Evolutionary conservation across 2,329 filamentous ascomycete species (phyloP), one percentile per base, ranked within the genome.

Genomic region (Amesomyces nigricolor): DNA sequence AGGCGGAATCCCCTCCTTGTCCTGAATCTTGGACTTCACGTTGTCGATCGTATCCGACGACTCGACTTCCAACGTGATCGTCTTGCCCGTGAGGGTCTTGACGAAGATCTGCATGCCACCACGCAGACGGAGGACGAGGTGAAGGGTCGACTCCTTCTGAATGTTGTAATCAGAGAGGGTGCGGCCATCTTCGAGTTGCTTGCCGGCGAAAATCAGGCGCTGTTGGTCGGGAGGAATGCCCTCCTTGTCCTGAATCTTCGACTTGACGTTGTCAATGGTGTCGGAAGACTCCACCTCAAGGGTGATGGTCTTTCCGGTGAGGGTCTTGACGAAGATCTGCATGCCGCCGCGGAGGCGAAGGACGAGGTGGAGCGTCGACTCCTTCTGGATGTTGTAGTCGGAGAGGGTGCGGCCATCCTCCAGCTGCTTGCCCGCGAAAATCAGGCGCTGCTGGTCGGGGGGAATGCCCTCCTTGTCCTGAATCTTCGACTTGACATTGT

Each of bases 221-320:
- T 96, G 91, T 75, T 97, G 91, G 70, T 96, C 91, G 10, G 91
- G 91, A 46, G 91, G 92, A 54, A 96, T 96, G 26, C 91, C 91
- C 74, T 96, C 91, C 83, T 96, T 96, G 69, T 96, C 91, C 74
- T 96, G 91, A 43, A 96, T 96, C 82, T 96, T 96, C 49, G 81
- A 85, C 84, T 96, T 96, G 39, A 96, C 91, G 60, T 96, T 96
- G 78, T 96, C 91, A 73, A 95, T 95, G 40, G 91, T 95, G 66
- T 95, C 91, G 0, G 84, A 88, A 0, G 87, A 91, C 72, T 95
- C 89, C 1, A 95, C 89, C 75, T 95, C 90, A 2, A 95, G 79
- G 6, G 91, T 95, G 70, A 95, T 95, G 51, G 91, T 96, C 81
- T 96, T 96, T 66, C 91, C 91, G 71, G 91, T 96, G 58, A 96